Conservation (phyloP, 768 basidiomycete species). For the Fistulinella prunicolor region DNA sequence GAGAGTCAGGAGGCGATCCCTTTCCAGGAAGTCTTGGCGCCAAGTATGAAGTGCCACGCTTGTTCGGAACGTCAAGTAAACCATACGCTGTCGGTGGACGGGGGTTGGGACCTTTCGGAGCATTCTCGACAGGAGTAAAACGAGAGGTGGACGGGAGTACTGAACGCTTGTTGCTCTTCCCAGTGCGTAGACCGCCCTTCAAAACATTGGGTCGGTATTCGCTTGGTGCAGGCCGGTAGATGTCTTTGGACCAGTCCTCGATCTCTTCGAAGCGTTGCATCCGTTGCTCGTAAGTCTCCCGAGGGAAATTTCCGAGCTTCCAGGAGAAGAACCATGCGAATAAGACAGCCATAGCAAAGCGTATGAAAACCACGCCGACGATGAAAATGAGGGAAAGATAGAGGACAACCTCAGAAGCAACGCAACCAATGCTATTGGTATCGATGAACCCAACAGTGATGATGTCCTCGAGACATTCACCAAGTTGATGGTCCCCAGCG, state of each 20-base stretch:
- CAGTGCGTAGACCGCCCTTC: constrained; percentile 57
- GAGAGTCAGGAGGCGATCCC: constrained; percentile 70
- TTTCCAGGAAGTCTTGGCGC: constrained; percentile 39
- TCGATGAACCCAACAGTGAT: constrained; percentile 92
- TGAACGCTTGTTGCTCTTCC: constrained; percentile 51
- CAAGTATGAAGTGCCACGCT: constrained; percentile 56
- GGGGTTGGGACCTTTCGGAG: constrained; percentile 48
- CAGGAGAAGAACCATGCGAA: constrained; percentile 99
- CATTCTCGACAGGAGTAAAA: constrained; percentile 70
- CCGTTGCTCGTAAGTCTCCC: constrained; percentile 89
- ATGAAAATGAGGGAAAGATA: constrained; percentile 96
- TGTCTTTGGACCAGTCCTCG: constrained; percentile 95
- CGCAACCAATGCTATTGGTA: constrained; percentile 91
- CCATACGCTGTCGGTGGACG: constrained; percentile 66
- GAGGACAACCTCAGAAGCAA: constrained; percentile 91
- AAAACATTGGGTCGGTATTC: constrained; percentile 86
- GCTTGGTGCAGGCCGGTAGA: constrained; percentile 90
- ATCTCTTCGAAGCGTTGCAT: constrained; percentile 89
- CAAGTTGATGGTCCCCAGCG: constrained; percentile 61
- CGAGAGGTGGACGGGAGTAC: constrained; percentile 69
- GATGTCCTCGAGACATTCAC: constrained; percentile 82
- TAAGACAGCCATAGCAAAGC: constrained; percentile 94
- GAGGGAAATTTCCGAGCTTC: constrained; percentile 89
- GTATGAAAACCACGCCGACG: constrained; percentile 92
- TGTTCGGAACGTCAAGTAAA: constrained; percentile 61